phyloP scores from a whole-genome alignment of 495 filamentous ascomycete species.

The Aspergillus mulundensis region DNA sequence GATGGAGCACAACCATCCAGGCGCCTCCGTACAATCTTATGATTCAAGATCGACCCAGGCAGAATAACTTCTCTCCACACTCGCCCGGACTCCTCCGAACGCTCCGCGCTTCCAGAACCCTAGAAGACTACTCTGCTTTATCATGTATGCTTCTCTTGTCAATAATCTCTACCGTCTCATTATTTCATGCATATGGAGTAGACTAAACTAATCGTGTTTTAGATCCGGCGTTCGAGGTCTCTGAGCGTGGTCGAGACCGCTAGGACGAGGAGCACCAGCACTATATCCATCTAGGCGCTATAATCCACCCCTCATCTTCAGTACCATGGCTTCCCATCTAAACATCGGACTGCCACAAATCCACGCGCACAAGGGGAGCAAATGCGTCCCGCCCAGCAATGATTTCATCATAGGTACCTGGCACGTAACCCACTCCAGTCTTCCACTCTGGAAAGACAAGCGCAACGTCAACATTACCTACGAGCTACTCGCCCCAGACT shows the following conservation, averaged over 20 bases:
- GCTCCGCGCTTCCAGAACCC: not conserved
- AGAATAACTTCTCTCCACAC: constrained; percentile 3
- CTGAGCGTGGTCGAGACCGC: not conserved
- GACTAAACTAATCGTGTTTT: not conserved
- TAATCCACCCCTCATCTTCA: not conserved
- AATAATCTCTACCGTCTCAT: not conserved
- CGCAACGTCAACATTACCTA: constrained; percentile 77
- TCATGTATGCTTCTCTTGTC: too few species aligned
- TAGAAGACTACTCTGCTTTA: not conserved
- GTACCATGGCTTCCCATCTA: constrained; percentile 14
- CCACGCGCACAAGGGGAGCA: constrained; percentile 11
- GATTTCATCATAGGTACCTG: constrained; percentile 63
- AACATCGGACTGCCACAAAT: constrained; percentile 16
- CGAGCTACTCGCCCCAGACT: constrained; percentile 36
- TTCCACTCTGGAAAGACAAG: constrained; percentile 63
- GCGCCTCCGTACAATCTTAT: not conserved
- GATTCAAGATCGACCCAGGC: constrained; percentile 3
- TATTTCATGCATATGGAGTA: not conserved
- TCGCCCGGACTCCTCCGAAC: constrained; percentile 14
- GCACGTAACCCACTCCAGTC: constrained; percentile 64
- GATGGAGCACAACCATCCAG: not conserved
- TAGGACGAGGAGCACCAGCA: not conserved
- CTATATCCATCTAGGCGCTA: not conserved
- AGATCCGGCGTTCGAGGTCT: not conserved
- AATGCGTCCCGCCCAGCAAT: constrained; percentile 50